Conservation (phyloP, 2,329 filamentous ascomycete species). For the Hymenoscyphus infarciens region DNA sequence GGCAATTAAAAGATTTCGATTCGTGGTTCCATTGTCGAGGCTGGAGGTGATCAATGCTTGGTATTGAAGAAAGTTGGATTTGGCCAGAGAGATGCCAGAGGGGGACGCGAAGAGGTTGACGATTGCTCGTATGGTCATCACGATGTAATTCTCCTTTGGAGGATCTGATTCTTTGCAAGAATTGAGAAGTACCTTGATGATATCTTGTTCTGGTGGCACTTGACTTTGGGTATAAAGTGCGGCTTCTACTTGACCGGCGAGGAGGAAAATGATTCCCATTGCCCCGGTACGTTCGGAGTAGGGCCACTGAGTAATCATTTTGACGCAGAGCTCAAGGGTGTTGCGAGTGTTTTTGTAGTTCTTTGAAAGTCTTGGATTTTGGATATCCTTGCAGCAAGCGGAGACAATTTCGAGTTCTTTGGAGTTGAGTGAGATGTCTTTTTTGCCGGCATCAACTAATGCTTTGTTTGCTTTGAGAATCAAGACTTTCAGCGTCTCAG, state of each 20-base stretch:
- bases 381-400: constrained; percentile 60
- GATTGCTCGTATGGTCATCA: constrained; percentile 80
- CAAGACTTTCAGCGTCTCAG: constrained; percentile 69
- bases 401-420: constrained; percentile 63
- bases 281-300: constrained; percentile 75
- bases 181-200: constrained; percentile 57
- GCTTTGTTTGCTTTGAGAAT: constrained; percentile 71
- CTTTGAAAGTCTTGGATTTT: constrained; percentile 42
- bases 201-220: constrained; percentile 46
- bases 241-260: constrained; percentile 66
- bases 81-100: constrained; percentile 64
- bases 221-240: constrained; percentile 52
- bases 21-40: constrained; percentile 62
- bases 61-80: constrained; percentile 52
- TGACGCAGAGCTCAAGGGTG: constrained; percentile 63
- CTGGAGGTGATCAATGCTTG: constrained; percentile 51
- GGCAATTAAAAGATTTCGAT: constrained; percentile 80
- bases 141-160: constrained; percentile 73
- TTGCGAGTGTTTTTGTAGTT: constrained; percentile 45
- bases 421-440: constrained; percentile 70
- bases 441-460: constrained; percentile 66
- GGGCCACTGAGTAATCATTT: constrained; percentile 76
- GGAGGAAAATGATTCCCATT: constrained; percentile 81
- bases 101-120: constrained; percentile 79
- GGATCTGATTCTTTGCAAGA: constrained; percentile 55